These are phyloP conservation scores for Epichloe glyceriae DNA, from an alignment of 2,329 filamentous ascomycete genomes.

Conservation along the genomic window DNA sequence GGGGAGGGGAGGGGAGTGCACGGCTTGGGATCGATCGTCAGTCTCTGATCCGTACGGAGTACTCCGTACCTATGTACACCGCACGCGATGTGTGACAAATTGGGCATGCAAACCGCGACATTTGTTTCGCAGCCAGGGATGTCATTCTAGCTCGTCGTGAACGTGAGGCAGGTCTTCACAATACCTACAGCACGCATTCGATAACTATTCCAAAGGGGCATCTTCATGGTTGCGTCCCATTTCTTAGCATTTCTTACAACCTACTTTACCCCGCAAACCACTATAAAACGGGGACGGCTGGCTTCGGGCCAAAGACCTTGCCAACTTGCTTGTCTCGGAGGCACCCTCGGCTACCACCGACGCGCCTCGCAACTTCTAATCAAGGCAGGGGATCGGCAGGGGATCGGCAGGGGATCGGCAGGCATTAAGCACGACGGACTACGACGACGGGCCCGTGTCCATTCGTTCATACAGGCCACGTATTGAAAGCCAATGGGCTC, in stretches of 20 bases:
- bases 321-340: neutral
- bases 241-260: too few relatives aligned
- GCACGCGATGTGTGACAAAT: neutral
- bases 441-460: neutral
- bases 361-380: neutral
- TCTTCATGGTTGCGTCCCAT: neutral
- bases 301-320: neutral
- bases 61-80: too few relatives aligned
- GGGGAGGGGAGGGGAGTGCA: too few relatives aligned
- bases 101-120: neutral
- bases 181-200: too few relatives aligned
- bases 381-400: neutral
- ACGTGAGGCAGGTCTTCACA: too few relatives aligned
- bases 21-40: neutral
- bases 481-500: too few relatives aligned
- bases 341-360: neutral
- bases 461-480: neutral
- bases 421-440: neutral
- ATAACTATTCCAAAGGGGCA: neutral
- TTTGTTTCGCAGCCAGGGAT: neutral
- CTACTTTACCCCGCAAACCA: constrained; percentile 4
- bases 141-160: neutral
- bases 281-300: neutral
- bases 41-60: too few relatives aligned
- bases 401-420: neutral